Evolutionary conservation across 805 yeast species (phyloP), one percentile per base, ranked within the genome.

Genomic region (Hemisphaericaspora nanyangensis): DNA sequence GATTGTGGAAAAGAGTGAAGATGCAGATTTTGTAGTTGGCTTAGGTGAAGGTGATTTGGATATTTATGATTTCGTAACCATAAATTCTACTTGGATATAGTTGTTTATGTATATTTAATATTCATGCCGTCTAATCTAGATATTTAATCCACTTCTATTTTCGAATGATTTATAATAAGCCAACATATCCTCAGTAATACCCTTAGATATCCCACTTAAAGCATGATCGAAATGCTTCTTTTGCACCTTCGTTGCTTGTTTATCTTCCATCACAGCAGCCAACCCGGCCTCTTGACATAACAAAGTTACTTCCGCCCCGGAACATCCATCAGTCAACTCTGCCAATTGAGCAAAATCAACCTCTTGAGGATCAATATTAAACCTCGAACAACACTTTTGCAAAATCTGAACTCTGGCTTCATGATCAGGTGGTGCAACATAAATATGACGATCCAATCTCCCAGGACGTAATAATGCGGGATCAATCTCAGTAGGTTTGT

Each of bases 391-490:
- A 44, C 82, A 77, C 47, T 89, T 89, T 35, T 66, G 63, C 42
- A 93, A 60, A 16, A 93, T 91, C 54, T 87, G 89, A 33, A 77
- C 57, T 40, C 98, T 73, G 0, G 97, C 96, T 2, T 72, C 80
- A 37, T 52, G 61, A 55, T 90, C 95, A 0, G 99, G 99, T 2
- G 98, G 98, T 0, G 85, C 77, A 7, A 93, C 98, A 55, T 87
- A 93, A 24, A 93, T 79, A 49, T 91, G 91, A 51, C 98, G 76
- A 56, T 93, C 99, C 47, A 93, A 69, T 57, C 99, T 76, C 0
- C 99, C 99, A 0, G 99, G 99, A 53, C 99, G 78, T 55, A 93
- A 68, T 40, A 93, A 67, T 0, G 99, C 99, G 0, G 96, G 76
- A 55, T 93, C 99, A 31, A 93, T 88, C 18, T 85, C 84, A 34